Evolutionary conservation across 2,329 filamentous ascomycete species (phyloP).

Genomic region (Parafenestella ontariensis): DNA sequence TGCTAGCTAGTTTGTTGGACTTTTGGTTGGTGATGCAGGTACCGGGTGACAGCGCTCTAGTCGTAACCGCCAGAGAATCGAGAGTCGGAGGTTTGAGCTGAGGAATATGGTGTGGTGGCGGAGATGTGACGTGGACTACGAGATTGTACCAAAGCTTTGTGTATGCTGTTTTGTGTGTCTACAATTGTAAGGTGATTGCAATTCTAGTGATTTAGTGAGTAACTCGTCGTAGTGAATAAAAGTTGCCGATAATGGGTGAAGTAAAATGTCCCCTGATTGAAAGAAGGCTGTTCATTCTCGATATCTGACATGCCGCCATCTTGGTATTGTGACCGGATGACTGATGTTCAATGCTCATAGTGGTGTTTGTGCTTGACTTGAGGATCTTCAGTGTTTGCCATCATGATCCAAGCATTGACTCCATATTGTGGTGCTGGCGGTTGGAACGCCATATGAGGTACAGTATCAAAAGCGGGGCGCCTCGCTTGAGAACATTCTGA

Average conservation of each 20-base stretch:
- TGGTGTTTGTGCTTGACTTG: not conserved
- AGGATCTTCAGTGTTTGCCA: not conserved
- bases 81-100: no score
- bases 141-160: not conserved
- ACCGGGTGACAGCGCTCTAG: not conserved
- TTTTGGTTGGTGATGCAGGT: not conserved
- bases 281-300: no score
- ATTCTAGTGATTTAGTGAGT: no score
- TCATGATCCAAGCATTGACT: not conserved
- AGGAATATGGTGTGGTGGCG: not conserved
- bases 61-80: not conserved
- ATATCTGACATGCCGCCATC: no score
- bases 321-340: no score
- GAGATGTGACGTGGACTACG: not conserved
- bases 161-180: no score
- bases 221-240: no score
- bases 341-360: no score
- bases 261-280: no score
- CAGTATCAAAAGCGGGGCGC: not conserved
- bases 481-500: not conserved
- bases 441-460: not conserved
- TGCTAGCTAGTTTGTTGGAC: not conserved
- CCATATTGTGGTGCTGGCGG: not conserved
- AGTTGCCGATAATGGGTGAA: no score
- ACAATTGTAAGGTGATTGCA: no score